A percentile compares a stretch with the other conserved stretches of the same genome.
phyloP scores from a whole-genome alignment of 225 moss, liverwort and hornwort species.

The Pseudoscleropodium purum region DNA sequence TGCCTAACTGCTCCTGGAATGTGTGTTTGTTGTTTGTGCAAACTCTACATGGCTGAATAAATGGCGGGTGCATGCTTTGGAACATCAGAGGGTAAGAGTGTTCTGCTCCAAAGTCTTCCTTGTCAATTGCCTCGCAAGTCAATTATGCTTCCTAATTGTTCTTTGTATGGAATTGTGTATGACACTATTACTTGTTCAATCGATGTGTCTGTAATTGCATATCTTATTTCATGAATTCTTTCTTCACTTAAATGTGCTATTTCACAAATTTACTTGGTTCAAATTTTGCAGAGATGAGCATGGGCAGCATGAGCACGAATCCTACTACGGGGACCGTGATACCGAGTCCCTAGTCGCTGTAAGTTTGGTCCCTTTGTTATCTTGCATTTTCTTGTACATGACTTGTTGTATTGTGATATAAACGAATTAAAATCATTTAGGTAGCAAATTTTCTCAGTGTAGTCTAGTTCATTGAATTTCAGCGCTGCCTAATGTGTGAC shows the following conservation, averaged over 20 bases:
- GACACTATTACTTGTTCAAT: not conserved
- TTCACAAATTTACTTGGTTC: not conserved
- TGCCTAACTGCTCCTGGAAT: slow-evolving; percentile 14
- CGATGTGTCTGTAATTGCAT: not conserved
- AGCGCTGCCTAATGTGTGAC: not conserved
- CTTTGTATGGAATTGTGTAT: not conserved
- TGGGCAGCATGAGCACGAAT: slow-evolving; percentile 72
- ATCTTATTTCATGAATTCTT: not conserved
- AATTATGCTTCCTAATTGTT: not conserved
- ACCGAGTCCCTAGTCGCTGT: slow-evolving; percentile 61
- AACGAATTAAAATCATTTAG: not conserved
- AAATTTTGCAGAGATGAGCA: slow-evolving; percentile 48
- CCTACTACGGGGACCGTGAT: slow-evolving; percentile 73
- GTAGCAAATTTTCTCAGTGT: not conserved
- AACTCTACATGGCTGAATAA: slow-evolving; percentile 12
- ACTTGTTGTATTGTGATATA: not conserved
- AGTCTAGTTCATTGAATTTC: not conserved
- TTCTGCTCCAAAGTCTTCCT: not conserved
- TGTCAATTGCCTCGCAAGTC: not conserved
- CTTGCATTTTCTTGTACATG: not conserved
- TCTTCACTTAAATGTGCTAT: not conserved
- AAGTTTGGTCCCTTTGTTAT: slow-evolving; percentile 1
- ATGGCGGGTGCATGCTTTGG: not conserved
- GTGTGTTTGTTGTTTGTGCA: slow-evolving; percentile 7
- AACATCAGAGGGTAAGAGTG: slow-evolving; percentile 38